Evolutionary conservation across 306 rosid species (phyloP).

Genomic region (Albizia julibrissin): DNA sequence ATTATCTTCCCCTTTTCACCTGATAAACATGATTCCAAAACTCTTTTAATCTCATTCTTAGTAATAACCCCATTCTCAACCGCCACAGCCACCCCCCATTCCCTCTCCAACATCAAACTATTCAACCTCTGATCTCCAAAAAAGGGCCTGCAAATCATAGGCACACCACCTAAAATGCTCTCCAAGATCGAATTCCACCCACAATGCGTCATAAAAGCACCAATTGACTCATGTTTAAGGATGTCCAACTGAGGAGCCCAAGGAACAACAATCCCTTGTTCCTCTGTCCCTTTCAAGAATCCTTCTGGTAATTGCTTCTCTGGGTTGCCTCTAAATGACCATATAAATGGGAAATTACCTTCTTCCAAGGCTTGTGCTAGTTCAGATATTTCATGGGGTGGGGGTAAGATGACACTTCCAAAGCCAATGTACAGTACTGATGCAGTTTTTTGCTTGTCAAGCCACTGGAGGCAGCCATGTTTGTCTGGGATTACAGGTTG

Average conservation of each 20-base stretch:
- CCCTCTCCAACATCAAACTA: conserved; percentile 36
- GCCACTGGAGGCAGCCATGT: conserved; percentile 55
- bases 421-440: conserved; percentile 68
- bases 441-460: conserved; percentile 37
- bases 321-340: conserved; percentile 57
- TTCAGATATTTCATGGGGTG: conserved; percentile 56
- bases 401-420: conserved; percentile 54
- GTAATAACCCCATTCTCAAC: conserved; percentile 48
- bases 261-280: conserved; percentile 50
- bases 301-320: conserved; percentile 48
- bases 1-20: conserved; percentile 43
- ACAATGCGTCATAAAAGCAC: conserved; percentile 57
- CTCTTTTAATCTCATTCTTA: conserved; percentile 26
- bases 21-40: conserved; percentile 37
- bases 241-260: conserved; percentile 68
- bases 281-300: conserved; percentile 27
- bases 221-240: conserved; percentile 45
- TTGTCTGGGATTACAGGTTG: conserved; percentile 32
- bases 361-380: conserved; percentile 58
- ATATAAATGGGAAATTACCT: conserved; percentile 46
- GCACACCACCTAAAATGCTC: conserved; percentile 62
- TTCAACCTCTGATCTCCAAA: conserved; percentile 64
- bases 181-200: conserved; percentile 80
- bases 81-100: conserved; percentile 55
- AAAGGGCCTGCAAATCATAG: conserved; percentile 65